Conservation (phyloP, 352 stramenopile genomes). For the Globisporangium camurandrum region DNA sequence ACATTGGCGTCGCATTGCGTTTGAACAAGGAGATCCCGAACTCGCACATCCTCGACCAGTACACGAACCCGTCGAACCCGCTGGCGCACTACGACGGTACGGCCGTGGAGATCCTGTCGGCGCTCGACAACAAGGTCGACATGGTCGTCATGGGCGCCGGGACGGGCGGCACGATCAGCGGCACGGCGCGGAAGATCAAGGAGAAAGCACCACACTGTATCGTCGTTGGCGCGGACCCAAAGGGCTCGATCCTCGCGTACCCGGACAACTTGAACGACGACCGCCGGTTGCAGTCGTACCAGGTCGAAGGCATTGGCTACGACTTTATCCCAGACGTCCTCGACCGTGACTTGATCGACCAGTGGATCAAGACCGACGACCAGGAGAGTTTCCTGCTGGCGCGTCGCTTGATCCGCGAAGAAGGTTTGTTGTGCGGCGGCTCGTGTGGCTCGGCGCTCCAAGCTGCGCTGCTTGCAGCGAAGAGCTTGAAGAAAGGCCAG, state of each 20-base stretch:
- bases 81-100: slow-evolving; percentile 94
- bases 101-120: slow-evolving; percentile 90
- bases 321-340: slow-evolving; percentile 95
- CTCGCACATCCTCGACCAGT: slow-evolving; percentile 95
- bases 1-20: slow-evolving; percentile 90
- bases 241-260: slow-evolving; percentile 90
- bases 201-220: slow-evolving; percentile 81
- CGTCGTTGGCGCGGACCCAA: slow-evolving; percentile 85
- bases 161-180: slow-evolving; percentile 93
- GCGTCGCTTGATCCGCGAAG: slow-evolving; percentile 89
- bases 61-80: slow-evolving; percentile 93
- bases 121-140: slow-evolving; percentile 91
- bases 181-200: slow-evolving; percentile 91
- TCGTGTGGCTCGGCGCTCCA: slow-evolving; percentile 87
- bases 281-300: slow-evolving; percentile 81
- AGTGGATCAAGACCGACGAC: slow-evolving; percentile 94
- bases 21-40: slow-evolving; percentile 91
- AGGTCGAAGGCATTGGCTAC: slow-evolving; percentile 95
- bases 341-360: slow-evolving; percentile 87
- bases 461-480: slow-evolving; percentile 74
- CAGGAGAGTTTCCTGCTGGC: slow-evolving; percentile 93
- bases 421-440: slow-evolving; percentile 92
- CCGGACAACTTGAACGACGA: slow-evolving; percentile 90
- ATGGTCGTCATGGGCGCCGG: slow-evolving; percentile 93
- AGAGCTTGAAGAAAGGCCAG: slow-evolving; percentile 77